Evolutionary conservation across 2,329 filamentous ascomycete species (phyloP).

Genomic region (Diaporthe sp.): DNA sequence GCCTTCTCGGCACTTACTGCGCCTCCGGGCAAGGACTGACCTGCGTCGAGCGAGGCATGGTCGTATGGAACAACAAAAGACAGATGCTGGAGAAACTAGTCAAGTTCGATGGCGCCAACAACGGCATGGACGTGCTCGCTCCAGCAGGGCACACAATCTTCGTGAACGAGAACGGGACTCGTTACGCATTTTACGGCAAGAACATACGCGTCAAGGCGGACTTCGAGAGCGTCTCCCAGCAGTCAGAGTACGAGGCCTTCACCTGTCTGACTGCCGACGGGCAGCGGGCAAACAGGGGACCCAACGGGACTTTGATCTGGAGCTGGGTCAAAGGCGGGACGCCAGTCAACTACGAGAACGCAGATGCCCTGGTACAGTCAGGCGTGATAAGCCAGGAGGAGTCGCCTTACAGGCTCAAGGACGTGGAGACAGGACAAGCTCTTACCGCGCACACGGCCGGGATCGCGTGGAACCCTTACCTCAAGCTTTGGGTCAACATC

Average conservation of each 20-base stretch:
- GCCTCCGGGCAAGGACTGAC: conserved; percentile 27
- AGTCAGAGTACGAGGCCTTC: conserved; percentile 41
- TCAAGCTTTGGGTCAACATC: conserved; percentile 38
- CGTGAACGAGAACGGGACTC: conserved; percentile 30
- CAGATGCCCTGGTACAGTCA: conserved; percentile 20
- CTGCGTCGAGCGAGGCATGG: conserved; percentile 35
- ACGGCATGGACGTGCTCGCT: conserved; percentile 3
- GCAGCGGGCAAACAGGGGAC: conserved; percentile 15
- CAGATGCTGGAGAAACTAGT: conserved; percentile 29
- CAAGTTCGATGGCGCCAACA: conserved; percentile 13
- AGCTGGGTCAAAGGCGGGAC: conserved; percentile 38
- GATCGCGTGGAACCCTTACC: conserved; percentile 41
- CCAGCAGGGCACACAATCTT: conserved; percentile 37
- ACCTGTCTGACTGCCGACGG: conserved; percentile 37
- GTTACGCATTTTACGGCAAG: conserved; percentile 37
- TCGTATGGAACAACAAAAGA: conserved; percentile 34
- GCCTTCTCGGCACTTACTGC: conserved; percentile 35
- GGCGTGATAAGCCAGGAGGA: conserved; percentile 34
- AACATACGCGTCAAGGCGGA: conserved; percentile 41
- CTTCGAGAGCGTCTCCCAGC: conserved; percentile 31
- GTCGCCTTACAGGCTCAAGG: conserved; percentile 35
- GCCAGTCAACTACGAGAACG: conserved; percentile 38
- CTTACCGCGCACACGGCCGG: conserved; percentile 32
- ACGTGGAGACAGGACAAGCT: conserved; percentile 33
- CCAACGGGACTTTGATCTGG: conserved; percentile 35